Base-by-base conservation (phyloP, 495 filamentous ascomycete species). In the Letharia columbiana region DNA sequence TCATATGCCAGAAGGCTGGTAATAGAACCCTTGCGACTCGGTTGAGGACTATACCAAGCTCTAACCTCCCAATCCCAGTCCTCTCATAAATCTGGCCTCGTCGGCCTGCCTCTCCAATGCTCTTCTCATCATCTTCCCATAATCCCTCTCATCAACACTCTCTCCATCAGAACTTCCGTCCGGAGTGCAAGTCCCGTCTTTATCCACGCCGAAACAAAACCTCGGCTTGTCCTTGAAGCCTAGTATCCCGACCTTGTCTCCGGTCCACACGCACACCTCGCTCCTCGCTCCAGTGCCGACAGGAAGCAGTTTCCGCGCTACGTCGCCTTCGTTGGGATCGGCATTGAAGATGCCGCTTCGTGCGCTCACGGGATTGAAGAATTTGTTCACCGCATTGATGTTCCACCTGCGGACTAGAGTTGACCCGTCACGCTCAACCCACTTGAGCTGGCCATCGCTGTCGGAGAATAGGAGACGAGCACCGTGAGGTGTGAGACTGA, bases 401-500 rank as follows among this genome's bases (percentile, higher is more conserved):
- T 88, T 91, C 76, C 86, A 88, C 20, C 84, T 83, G 37, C 93
- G 85, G 54, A 92, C 88, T 69, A 90, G 85, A n/a, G 86, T 86
- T 63, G 86, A 86, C 15, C 91, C 91, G 71, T 97, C 90, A 35
- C 92, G 82, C 75, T 98, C 93, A 35, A 94, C 83, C 92, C 93
- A 97, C 75, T 91, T 96, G 66, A 98, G 73, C 66, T 87, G 86
- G 0, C 93, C 93, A 59, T 91, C 85, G 7, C 88, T 86, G 68
- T 97, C 93, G 0, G 90, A 89, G 68, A 90, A 91, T 33, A 93
- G 89, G 50, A 98, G 83, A 3, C 90, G 82, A 20, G 90, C 88
- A 3, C 93, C 93, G 69, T 98, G 93, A 42, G 88, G 88, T 13
- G 85, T 87, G 0, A 96, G 88, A 1, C 89, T 91, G 15, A 98